Evolutionary conservation across 768 basidiomycete genomes (phyloP).

Genomic region (Obba rivulosa): DNA sequence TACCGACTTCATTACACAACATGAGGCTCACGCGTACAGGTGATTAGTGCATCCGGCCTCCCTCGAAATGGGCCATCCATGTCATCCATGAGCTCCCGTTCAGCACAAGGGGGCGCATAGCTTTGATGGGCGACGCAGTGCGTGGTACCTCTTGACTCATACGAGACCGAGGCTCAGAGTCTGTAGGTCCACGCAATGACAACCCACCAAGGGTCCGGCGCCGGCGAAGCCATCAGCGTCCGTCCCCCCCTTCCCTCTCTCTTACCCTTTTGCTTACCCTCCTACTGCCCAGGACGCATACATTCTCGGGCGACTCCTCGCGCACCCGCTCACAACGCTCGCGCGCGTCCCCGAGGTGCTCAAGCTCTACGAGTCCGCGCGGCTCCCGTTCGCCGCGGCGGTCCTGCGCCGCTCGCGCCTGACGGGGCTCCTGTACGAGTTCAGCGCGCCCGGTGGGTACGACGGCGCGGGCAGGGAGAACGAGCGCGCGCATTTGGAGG

Average conservation of each 20-base stretch:
- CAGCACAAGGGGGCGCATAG: conserved; percentile 17
- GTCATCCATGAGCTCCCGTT: conserved; percentile 17
- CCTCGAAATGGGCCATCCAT: conserved; percentile 17
- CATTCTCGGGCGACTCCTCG: conserved; percentile 19
- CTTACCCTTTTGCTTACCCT: too few species aligned
- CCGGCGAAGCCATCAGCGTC: conserved; percentile 19
- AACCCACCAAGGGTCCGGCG: conserved; percentile 18
- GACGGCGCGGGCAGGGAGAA: conserved; percentile 15
- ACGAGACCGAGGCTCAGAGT: neutral
- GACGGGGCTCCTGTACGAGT: conserved; percentile 15
- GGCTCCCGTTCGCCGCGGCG: conserved; percentile 11
- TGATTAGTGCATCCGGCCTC: conserved; percentile 3
- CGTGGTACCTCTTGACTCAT: neutral
- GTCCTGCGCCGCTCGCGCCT: conserved; percentile 15
- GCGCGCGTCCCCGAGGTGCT: conserved; percentile 9
- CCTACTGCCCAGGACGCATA: conserved; percentile 15
- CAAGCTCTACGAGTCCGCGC: conserved; percentile 23
- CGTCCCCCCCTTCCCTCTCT: neutral
- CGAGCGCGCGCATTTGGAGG: conserved; percentile 15
- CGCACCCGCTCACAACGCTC: conserved; percentile 9
- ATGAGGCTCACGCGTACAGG: conserved; percentile 1
- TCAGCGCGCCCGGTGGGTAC: conserved; percentile 17
- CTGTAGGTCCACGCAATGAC: conserved; percentile 18
- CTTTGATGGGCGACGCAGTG: conserved; percentile 23
- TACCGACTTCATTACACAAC: neutral